Evolutionary conservation across 1,284 basidiomycete genomes (phyloP).

Genomic region (Paramarasmius palmivorus): DNA sequence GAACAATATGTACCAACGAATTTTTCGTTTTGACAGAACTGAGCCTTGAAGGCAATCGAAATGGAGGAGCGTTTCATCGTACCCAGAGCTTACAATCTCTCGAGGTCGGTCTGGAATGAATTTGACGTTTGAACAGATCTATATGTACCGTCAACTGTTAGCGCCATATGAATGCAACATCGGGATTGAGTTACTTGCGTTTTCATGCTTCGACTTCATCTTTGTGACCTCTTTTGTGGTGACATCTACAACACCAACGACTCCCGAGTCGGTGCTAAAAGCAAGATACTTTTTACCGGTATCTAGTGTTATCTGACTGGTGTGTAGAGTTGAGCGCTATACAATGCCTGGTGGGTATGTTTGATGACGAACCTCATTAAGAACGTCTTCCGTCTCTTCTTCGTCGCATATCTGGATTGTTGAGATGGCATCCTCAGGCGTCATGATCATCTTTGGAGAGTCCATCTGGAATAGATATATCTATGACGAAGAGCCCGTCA

Average conservation of each 20-base stretch:
- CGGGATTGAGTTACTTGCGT: slow-evolving; percentile 41
- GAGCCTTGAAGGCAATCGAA: slow-evolving; percentile 63
- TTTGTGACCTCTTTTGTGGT: slow-evolving; percentile 41
- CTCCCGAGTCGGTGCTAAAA: slow-evolving; percentile 69
- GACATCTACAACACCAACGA: slow-evolving; percentile 65
- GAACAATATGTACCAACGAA: slow-evolving; percentile 44
- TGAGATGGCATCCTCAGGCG: slow-evolving; percentile 45
- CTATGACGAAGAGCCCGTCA: slow-evolving; percentile 25
- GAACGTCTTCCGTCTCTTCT: slow-evolving; percentile 47
- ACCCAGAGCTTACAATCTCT: slow-evolving; percentile 76
- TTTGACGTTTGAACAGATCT: slow-evolving; percentile 70
- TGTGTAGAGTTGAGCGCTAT: slow-evolving; percentile 23
- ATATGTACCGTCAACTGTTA: slow-evolving; percentile 12
- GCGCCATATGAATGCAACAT: slow-evolving; percentile 6
- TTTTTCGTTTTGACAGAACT: slow-evolving; percentile 55
- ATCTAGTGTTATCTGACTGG: slow-evolving; percentile 62
- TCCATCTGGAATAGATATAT: slow-evolving; percentile 43
- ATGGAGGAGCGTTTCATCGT: slow-evolving; percentile 68
- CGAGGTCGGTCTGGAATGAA: slow-evolving; percentile 69
- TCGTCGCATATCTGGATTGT: slow-evolving; percentile 46
- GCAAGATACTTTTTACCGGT: slow-evolving; percentile 56
- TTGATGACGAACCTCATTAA: slow-evolving; percentile 67
- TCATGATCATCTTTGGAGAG: slow-evolving; percentile 47
- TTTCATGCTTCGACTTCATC: slow-evolving; percentile 66
- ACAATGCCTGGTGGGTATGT: slow-evolving; percentile 5